Conservation (phyloP, 345 rosid genomes). For the Eucalyptus regnans region DNA sequence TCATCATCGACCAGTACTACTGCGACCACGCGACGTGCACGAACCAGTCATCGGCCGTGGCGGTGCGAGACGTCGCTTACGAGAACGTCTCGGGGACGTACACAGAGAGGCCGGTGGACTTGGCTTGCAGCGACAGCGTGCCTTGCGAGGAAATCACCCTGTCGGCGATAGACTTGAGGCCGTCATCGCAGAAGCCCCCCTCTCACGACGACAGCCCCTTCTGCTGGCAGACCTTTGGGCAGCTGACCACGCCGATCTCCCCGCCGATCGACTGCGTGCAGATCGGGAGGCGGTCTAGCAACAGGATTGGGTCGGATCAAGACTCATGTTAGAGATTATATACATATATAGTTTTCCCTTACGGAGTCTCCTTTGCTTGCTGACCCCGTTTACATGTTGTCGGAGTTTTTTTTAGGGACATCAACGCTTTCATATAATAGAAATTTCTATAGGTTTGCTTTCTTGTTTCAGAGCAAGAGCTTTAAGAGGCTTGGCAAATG, state of each 20-base stretch:
- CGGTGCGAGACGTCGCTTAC: constrained; percentile 6
- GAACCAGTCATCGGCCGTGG: constrained; percentile 20
- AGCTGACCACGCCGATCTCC: not conserved
- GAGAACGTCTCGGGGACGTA: constrained; percentile 16
- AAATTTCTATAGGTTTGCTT: too few species aligned
- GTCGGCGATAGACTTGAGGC: constrained; percentile 6
- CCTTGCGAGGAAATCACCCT: constrained; percentile 14
- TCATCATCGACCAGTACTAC: constrained; percentile 25
- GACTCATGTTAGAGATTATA: not conserved
- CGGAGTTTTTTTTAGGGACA: too few species aligned
- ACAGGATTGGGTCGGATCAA: not conserved
- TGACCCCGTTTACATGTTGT: not conserved
- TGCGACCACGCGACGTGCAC: constrained; percentile 1
- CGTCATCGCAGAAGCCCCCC: not conserved
- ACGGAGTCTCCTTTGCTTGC: not conserved
- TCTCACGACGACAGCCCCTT: not conserved
- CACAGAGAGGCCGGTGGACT: constrained; percentile 5
- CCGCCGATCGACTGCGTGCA: not conserved
- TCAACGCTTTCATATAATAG: too few species aligned
- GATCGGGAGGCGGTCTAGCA: not conserved
- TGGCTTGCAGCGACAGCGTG: constrained; percentile 25
- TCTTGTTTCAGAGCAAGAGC: too few species aligned
- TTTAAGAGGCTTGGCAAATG: too few species aligned
- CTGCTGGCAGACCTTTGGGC: not conserved
- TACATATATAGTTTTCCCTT: not conserved